phyloP scores from a whole-genome alignment of 108 stramenopile genomes.

The Skeletonema menzelii region DNA sequence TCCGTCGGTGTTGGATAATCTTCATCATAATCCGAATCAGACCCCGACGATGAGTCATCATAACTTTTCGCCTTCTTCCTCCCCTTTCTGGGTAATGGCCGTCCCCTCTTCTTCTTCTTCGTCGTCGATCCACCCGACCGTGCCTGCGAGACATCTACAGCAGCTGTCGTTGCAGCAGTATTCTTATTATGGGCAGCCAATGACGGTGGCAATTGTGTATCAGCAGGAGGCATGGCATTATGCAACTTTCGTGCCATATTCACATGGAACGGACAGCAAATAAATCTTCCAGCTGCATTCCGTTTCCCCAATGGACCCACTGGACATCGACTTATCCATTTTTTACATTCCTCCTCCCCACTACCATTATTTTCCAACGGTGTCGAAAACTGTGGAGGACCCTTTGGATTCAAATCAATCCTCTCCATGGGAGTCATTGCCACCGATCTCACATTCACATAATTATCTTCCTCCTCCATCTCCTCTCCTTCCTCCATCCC shows the following conservation, averaged over 20 bases:
- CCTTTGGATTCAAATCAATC: constrained; percentile 23
- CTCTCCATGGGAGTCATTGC: constrained; percentile 20
- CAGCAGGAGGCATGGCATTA: not conserved
- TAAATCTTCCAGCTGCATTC: constrained; percentile 26
- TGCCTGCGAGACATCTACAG: not conserved
- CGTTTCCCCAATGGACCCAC: constrained; percentile 31
- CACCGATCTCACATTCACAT: constrained; percentile 25
- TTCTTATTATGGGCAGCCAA: not conserved
- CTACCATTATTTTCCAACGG: constrained; percentile 11
- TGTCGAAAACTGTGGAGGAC: not conserved
- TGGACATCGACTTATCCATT: constrained; percentile 38
- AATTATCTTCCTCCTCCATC: constrained; percentile 15
- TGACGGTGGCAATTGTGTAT: not conserved
- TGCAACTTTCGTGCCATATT: constrained; percentile 13
- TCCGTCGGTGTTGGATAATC: constrained; percentile 1
- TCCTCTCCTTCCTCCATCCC: not conserved
- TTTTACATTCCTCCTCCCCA: constrained; percentile 7
- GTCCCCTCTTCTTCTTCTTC: constrained; percentile 16
- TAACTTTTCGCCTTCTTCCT: constrained; percentile 3
- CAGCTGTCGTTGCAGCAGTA: not conserved
- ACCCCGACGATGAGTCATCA: not conserved
- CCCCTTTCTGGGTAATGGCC: not conserved
- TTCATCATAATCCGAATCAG: constrained; percentile 17
- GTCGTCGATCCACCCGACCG: not conserved
- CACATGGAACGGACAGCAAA: constrained; percentile 50